Evolutionary conservation across 257 asterid species (phyloP).

Genomic region (Scutellaria barbata): DNA sequence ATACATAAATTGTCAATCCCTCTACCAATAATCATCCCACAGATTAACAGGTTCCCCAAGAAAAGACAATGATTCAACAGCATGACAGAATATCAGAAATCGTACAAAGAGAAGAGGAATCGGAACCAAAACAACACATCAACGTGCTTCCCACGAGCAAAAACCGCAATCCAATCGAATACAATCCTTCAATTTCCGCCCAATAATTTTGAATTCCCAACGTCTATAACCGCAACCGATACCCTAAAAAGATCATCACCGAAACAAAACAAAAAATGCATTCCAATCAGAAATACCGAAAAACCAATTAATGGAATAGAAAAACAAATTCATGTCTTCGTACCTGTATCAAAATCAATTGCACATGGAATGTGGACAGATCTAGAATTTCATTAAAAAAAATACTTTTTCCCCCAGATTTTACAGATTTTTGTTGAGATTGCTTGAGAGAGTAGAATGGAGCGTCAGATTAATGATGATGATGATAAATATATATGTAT

Average conservation of each 20-base stretch:
- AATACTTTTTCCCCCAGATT: slow-evolving; percentile 30
- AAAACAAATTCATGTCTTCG: slow-evolving; percentile 19
- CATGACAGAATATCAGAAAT: slow-evolving; percentile 20
- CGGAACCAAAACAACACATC: slow-evolving; percentile 42
- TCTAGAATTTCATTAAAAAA: slow-evolving; percentile 34
- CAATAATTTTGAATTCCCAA: slow-evolving; percentile 23
- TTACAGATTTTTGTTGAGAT: slow-evolving; percentile 32
- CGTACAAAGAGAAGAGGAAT: slow-evolving; percentile 34
- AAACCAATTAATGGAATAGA: slow-evolving; percentile 9
- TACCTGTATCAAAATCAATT: slow-evolving; percentile 48
- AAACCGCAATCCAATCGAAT: slow-evolving; percentile 39
- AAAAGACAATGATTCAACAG: slow-evolving; percentile 14
- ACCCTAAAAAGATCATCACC: slow-evolving; percentile 32
- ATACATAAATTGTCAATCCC: slow-evolving; percentile 24
- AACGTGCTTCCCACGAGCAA: slow-evolving; percentile 36
- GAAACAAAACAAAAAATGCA: slow-evolving; percentile 24
- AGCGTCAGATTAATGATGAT: slow-evolving; percentile 50
- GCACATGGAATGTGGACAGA: slow-evolving; percentile 51
- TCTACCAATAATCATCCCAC: slow-evolving; percentile 8
- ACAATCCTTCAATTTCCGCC: slow-evolving; percentile 30
- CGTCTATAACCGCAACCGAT: slow-evolving; percentile 21
- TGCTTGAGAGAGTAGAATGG: slow-evolving; percentile 57
- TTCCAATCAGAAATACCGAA: slow-evolving; percentile 30
- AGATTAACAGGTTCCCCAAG: neutral
- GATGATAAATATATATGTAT: slow-evolving; percentile 22